A percentile compares a stretch with the other conserved stretches of the same genome.
phyloP scores from a whole-genome alignment of 305 asterid species.

The Rubia tinctorum region DNA sequence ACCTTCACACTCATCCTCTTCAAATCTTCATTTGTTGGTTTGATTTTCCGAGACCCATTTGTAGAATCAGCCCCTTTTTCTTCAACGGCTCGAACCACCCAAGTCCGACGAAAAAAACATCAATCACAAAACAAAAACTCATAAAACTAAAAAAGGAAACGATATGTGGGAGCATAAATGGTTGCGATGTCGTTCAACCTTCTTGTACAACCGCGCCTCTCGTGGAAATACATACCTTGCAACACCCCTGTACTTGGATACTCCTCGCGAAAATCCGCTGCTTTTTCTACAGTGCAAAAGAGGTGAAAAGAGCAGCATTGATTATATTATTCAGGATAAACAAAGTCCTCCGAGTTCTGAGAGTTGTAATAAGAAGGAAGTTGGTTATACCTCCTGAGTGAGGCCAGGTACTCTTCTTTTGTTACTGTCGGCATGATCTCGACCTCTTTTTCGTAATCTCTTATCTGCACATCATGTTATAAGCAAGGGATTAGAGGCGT shows the following conservation, averaged over 20 bases:
- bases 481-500: slow-evolving; percentile 15
- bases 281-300: slow-evolving; percentile 45
- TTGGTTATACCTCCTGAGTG: slow-evolving; percentile 54
- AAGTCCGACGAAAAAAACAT: too few species aligned
- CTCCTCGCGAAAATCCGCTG: slow-evolving; percentile 82
- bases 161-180: too few species aligned
- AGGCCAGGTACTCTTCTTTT: slow-evolving; percentile 76
- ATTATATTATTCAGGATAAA: background rate
- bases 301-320: background rate
- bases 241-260: slow-evolving; percentile 89
- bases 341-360: background rate
- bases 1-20: too few species aligned
- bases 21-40: too few species aligned
- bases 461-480: slow-evolving; percentile 33
- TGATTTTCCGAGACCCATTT: too few species aligned
- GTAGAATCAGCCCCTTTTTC: too few species aligned
- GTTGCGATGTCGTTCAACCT: too few species aligned
- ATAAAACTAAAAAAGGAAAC: too few species aligned
- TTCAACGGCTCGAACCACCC: too few species aligned
- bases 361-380: background rate
- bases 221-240: slow-evolving; percentile 48
- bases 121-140: too few species aligned
- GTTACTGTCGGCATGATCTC: slow-evolving; percentile 66
- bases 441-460: slow-evolving; percentile 61
- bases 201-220: too few species aligned